Base-by-base conservation (phyloP, 208 protist species). In the Naegleria fowleri region DNA sequence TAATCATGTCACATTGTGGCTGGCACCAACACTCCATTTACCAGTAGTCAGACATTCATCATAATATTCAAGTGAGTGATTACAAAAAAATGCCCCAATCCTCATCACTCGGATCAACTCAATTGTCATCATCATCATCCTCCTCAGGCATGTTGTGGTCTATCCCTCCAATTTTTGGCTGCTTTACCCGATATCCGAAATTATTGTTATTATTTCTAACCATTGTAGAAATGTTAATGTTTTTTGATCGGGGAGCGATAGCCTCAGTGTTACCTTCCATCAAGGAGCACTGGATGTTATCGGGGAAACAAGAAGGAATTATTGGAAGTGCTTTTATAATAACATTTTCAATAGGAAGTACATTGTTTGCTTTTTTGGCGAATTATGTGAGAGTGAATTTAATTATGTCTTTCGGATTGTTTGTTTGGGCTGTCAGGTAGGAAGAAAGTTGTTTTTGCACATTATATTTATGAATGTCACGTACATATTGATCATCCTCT, bases 161-260 rank as follows among this genome's bases (percentile, higher is more conserved):
- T 48, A 67, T 67, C 4, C 55, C 55, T 67, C 55, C 55, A 67
- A 67, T 67, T 22, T 67, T 67, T 67, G 55, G 19, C 11, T 67
- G 11, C 19, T 29, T 67, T 67, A 67, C 55, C 11, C 55, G 55
- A 29, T 13, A 67, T 41, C 85, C 85, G 36, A 58, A 33, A 36
- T 6, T 58, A 51, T 4, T 91, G 0, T 38, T 92, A 48, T 19
- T 92, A 13, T 85, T 87, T 19, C 15, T 92, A 11, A 91, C 87
- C 0, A 43, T 92, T 9, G 41, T 92, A 33, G 36, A 92, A 6
- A 52, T 92, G 13, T 15, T 91, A 25, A 92, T 76, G 16, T 92
- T 86, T 84, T 92, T 75, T 59, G 91, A 92, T 90, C 25, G 91
- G 36, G 91, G 91, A 40, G 91, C 43, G 2, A 92, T 92, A 9